phyloP scores from a whole-genome alignment of 23 red algal species.

The Gracilariopsis chorda region DNA sequence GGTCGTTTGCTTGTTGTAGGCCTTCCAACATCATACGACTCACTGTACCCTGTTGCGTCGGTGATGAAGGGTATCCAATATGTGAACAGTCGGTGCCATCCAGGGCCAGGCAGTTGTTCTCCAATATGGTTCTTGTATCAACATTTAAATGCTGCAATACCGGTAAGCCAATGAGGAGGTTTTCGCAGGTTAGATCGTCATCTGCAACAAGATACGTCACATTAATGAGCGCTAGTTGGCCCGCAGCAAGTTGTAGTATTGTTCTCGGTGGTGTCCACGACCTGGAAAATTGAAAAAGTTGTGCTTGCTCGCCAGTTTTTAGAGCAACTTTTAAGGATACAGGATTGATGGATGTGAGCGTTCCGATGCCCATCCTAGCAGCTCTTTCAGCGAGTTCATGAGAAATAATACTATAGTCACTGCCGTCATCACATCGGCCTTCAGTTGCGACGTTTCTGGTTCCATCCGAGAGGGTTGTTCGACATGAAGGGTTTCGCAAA shows the following conservation, averaged over 20 bases:
- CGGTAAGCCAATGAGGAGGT: constrained; percentile 25
- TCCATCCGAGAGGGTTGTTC: background rate
- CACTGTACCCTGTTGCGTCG: background rate
- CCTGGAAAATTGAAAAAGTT: background rate
- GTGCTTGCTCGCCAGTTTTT: background rate
- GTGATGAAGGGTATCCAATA: constrained; percentile 3
- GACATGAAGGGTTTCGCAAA: too few relatives aligned
- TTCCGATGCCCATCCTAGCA: background rate
- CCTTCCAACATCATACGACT: constrained; percentile 5
- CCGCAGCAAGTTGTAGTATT: constrained; percentile 12
- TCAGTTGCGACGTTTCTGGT: background rate
- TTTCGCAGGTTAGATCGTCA: constrained; percentile 22
- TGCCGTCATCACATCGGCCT: background rate
- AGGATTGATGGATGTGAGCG: background rate
- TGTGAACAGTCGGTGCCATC: constrained; percentile 46
- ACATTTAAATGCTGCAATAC: constrained; percentile 13
- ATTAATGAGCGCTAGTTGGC: background rate
- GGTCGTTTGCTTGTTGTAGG: too few relatives aligned
- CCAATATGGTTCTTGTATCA: constrained; percentile 24
- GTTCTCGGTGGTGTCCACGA: constrained; percentile 2
- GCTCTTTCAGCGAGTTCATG: background rate
- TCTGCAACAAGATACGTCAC: constrained; percentile 24
- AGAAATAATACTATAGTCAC: background rate
- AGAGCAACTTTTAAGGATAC: background rate
- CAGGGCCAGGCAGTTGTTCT: background rate